phyloP scores from a whole-genome alignment of 2,329 filamentous ascomycete genomes.

The Fusarium nodosum region DNA sequence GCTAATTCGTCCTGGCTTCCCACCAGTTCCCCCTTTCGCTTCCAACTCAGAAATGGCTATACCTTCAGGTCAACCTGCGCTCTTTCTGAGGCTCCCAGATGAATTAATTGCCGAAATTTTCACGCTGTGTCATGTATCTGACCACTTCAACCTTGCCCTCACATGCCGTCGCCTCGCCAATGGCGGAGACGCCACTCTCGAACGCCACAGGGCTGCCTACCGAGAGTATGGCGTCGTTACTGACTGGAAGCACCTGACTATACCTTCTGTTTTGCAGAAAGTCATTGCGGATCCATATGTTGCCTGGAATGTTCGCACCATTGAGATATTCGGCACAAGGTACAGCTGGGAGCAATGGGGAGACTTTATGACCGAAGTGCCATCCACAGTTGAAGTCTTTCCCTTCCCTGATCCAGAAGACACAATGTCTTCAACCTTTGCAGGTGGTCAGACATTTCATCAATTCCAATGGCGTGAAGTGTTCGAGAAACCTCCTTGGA shows the following conservation, averaged over 20 bases:
- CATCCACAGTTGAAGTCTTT: background rate
- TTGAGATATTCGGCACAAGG: background rate
- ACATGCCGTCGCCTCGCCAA: background rate
- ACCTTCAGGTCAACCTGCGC: accelerated
- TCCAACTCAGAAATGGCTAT: background rate
- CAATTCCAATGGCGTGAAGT: background rate
- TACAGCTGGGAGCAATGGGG: background rate
- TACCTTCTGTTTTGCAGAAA: background rate
- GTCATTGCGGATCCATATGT: background rate
- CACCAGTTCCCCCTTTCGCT: background rate
- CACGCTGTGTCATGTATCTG: background rate
- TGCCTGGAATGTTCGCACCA: background rate
- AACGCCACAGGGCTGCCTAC: background rate
- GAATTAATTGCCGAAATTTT: slow-evolving; percentile 4
- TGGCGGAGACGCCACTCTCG: background rate
- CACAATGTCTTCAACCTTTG: too few species aligned
- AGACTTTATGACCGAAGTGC: background rate
- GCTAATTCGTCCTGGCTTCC: background rate
- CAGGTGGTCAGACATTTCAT: background rate
- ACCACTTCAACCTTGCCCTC: background rate
- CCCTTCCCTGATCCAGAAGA: background rate
- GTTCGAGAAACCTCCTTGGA: background rate
- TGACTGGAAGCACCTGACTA: background rate
- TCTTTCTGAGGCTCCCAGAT: background rate
- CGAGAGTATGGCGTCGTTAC: background rate